A percentile compares a stretch with the other conserved stretches of the same genome.
phyloP scores from a whole-genome alignment of 176 grass and related monocot species.

The Eragrostis nindensis region DNA sequence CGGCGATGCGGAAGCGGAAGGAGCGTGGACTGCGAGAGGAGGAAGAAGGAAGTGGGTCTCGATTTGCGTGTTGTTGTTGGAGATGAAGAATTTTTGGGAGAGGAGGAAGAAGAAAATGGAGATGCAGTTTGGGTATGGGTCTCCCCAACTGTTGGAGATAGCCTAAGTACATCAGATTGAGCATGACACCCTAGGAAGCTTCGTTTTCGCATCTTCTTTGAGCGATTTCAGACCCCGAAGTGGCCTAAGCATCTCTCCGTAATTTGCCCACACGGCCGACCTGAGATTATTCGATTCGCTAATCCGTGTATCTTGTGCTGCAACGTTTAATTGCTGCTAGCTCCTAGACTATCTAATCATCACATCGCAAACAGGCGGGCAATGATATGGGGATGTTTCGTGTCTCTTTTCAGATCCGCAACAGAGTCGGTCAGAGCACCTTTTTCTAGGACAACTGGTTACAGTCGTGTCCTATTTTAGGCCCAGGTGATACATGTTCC shows the following conservation, averaged over 20 bases:
- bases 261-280: conserved; percentile 19
- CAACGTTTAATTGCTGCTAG: background rate
- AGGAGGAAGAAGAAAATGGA: too few relatives aligned
- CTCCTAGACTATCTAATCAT: background rate
- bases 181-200: conserved; percentile 11
- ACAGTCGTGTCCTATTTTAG: too few relatives aligned
- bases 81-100: too few relatives aligned
- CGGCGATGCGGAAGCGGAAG: too few relatives aligned
- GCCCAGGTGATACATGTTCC: too few relatives aligned
- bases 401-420: background rate
- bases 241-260: background rate
- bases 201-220: conserved; percentile 21
- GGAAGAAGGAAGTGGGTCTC: too few relatives aligned
- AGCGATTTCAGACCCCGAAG: background rate
- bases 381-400: background rate
- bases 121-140: too few relatives aligned
- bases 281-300: conserved; percentile 13
- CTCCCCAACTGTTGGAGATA: too few relatives aligned
- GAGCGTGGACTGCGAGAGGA: too few relatives aligned
- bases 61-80: too few relatives aligned
- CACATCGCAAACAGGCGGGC: background rate
- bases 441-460: background rate
- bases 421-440: background rate
- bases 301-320: background rate
- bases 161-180: background rate